Conservation (phyloP, 176 grass and related monocot genomes). For the Leersia perrieri region DNA sequence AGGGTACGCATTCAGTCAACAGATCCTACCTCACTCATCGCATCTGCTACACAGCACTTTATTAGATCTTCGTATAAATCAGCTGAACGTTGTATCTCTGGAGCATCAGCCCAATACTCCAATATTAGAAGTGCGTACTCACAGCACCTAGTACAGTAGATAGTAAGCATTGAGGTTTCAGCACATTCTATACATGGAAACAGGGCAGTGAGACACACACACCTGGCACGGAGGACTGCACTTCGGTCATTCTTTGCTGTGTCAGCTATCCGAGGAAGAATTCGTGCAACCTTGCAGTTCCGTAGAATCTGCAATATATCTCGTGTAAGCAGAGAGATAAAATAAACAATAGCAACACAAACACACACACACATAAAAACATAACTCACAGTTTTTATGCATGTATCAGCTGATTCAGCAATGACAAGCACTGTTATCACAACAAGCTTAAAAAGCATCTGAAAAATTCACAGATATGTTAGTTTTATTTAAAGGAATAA, state of each 20-base stretch:
- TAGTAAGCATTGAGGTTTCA: slow-evolving; percentile 3
- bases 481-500: slow-evolving; percentile 20
- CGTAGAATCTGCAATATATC: slow-evolving; percentile 62
- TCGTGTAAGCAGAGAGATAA: slow-evolving; percentile 26
- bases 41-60: slow-evolving; percentile 93
- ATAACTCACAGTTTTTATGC: slow-evolving; percentile 93
- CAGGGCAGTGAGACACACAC: background rate
- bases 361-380: slow-evolving; percentile 7
- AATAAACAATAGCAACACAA: slow-evolving; percentile 24
- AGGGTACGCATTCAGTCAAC: background rate
- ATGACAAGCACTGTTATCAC: slow-evolving; percentile 98
- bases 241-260: slow-evolving; percentile 78
- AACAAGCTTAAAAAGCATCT: slow-evolving; percentile 98
- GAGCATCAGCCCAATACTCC: slow-evolving; percentile 98
- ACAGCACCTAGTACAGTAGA: slow-evolving; percentile 65
- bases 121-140: slow-evolving; percentile 85
- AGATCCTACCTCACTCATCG: slow-evolving; percentile 89
- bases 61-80: slow-evolving; percentile 95
- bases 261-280: slow-evolving; percentile 75
- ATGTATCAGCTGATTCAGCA: slow-evolving; percentile 92
- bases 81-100: slow-evolving; percentile 89
- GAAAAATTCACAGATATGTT: slow-evolving; percentile 30
- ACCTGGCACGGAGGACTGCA: slow-evolving; percentile 84
- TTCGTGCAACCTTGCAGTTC: slow-evolving; percentile 77
- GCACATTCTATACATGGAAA: slow-evolving; percentile 14